Conservation (phyloP, 768 basidiomycete species). For the Kwoniella mangroviensis region DNA sequence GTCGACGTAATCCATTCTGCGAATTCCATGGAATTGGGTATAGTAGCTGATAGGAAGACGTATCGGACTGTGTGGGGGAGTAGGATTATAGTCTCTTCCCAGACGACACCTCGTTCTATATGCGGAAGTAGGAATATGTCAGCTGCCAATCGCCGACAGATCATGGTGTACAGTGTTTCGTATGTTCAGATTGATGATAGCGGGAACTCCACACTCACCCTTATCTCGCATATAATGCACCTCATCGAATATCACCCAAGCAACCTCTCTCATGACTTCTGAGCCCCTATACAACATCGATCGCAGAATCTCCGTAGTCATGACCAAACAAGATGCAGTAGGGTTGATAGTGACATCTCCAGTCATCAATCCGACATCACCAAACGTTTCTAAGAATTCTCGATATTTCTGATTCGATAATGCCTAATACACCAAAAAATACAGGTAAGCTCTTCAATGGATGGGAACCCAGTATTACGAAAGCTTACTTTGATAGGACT, state of each 20-base stretch:
- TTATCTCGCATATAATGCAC: conserved; percentile 99
- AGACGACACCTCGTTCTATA: conserved; percentile 94
- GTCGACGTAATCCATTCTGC: conserved; percentile 98
- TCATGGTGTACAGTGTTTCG: no score
- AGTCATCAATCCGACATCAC: conserved; percentile 98
- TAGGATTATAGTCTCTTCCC: conserved; percentile 88
- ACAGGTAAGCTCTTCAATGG: neutral
- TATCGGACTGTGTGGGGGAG: conserved; percentile 95
- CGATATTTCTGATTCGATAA: conserved; percentile 98
- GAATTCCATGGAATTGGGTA: conserved; percentile 99
- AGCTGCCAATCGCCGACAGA: no score
- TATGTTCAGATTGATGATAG: no score
- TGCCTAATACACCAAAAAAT: conserved; percentile 64
- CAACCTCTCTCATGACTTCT: conserved; percentile 99
- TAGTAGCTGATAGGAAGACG: conserved; percentile 98
- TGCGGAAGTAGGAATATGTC: neutral
- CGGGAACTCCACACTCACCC: conserved; percentile 44
- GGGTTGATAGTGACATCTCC: conserved; percentile 99
- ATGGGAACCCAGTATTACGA: conserved; percentile 38
- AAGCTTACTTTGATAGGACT: conserved; percentile 93
- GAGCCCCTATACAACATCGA: conserved; percentile 99
- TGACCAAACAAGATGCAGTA: conserved; percentile 92
- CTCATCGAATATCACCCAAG: conserved; percentile 99
- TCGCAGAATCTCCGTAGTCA: conserved; percentile 99
- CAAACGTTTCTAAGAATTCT: conserved; percentile 95